Base-by-base conservation (phyloP, 2,329 filamentous ascomycete genomes). In the Purpureocillium takamizusanense region DNA sequence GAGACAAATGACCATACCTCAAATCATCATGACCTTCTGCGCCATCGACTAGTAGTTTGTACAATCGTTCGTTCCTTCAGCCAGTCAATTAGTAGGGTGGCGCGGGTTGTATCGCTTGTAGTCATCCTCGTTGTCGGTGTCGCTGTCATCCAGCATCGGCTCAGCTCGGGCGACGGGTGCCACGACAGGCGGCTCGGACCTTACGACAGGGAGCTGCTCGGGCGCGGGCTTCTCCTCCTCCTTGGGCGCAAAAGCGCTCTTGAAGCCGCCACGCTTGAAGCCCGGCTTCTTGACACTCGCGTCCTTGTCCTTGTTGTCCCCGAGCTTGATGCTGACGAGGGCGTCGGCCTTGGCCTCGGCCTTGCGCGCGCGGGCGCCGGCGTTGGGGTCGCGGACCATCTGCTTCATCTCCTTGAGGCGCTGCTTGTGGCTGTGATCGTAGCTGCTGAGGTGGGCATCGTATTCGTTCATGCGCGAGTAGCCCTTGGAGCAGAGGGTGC, bases 381-480 rank as follows among this genome's bases (percentile, higher is more conserved):
- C 79, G 38, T 71, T 73, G 2, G 83, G 79, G 47, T 87, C 81
- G 48, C 81, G 78, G 25, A 83, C 80, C 69, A 89, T 82, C 52
- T 84, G 80, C 62, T 87, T 87, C 84, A 90, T 88, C 52, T 92
- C 85, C 61, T 86, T 86, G 42, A 89, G 75, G 36, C 86, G 83
- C 66, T 94, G 88, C 59, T 88, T 89, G 63, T 98, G 92, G 51
- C 86, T 85, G 63, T 98, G 92, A 57, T 97, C 92, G 62, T 97
- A 97, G 52, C 85, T 92, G 46, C 81, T 81, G 40, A 95, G 85
- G 60, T 98, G 92, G 7, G 89, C 83, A 62, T 97, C 90, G 60
- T 94, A 95, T 59, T 97, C 90, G 56, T 94, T 90, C 73, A 94
- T 90, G 40, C 92, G 87, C 2, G 82, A 80, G 64, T 97, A 98